Percentiles rank a stretch among this genome's conserved stretches.
phyloP scores from a whole-genome alignment of 2,329 filamentous ascomycete genomes.

The Chrysoporthe deuterocubensis region DNA sequence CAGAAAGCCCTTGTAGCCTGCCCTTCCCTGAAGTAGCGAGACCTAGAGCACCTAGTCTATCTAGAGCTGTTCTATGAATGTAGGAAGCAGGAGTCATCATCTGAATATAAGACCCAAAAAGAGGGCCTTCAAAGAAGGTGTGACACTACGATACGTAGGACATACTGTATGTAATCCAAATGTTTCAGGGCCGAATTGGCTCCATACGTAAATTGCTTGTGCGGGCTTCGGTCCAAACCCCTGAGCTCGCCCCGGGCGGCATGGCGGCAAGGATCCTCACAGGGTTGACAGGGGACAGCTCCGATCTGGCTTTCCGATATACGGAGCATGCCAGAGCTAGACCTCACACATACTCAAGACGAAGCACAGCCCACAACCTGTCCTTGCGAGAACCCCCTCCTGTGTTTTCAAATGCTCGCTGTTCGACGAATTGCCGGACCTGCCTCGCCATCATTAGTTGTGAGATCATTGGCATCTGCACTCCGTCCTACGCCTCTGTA shows the following conservation, averaged over 20 bases:
- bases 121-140: not conserved
- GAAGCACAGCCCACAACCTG: not conserved
- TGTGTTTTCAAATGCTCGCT: constrained; percentile 23
- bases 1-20: not conserved
- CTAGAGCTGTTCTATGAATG: not conserved
- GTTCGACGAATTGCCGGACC: constrained; percentile 9
- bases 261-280: constrained; percentile 1
- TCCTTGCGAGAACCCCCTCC: not conserved
- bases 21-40: not conserved
- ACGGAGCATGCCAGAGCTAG: constrained; percentile 11
- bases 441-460: constrained; percentile 16
- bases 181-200: not conserved
- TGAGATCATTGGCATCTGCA: constrained; percentile 28
- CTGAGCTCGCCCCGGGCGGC: not conserved
- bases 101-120: not conserved
- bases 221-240: not conserved
- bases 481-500: constrained; percentile 11
- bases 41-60: not conserved
- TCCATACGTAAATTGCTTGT: not conserved
- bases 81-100: not conserved
- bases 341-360: not conserved
- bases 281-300: constrained; percentile 11
- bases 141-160: not conserved
- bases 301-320: constrained; percentile 15
- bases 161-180: not conserved